Conservation (phyloP, 148 eudicot species). For the Fallopia convolvulus region DNA sequence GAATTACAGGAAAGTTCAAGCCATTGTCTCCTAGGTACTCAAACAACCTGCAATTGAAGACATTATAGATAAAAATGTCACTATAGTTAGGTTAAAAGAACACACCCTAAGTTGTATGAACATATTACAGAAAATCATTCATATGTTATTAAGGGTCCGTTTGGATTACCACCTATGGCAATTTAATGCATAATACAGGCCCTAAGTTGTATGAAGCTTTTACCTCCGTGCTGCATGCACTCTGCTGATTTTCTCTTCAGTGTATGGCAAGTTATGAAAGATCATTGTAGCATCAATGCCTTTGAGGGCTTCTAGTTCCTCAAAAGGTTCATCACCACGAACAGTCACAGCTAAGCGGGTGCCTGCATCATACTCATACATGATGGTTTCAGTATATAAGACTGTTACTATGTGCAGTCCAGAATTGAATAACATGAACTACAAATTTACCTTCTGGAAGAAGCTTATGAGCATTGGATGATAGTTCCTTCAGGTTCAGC, state of each 20-base stretch:
- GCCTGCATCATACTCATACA: constrained; percentile 36
- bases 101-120: not conserved
- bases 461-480: constrained; percentile 80
- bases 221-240: constrained; percentile 94
- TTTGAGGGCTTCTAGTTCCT: constrained; percentile 68
- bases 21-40: constrained; percentile 74
- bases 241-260: constrained; percentile 74
- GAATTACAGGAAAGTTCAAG: constrained; percentile 80
- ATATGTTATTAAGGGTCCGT: not conserved
- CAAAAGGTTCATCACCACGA: constrained; percentile 85
- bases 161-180: not conserved
- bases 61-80: not conserved
- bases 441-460: constrained; percentile 66
- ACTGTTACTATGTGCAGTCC: not conserved
- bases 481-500: constrained; percentile 73
- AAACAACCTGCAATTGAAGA: constrained; percentile 60
- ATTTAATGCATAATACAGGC: too few relatives aligned
- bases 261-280: constrained; percentile 48
- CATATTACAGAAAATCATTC: not conserved
- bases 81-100: too few relatives aligned
- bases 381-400: not conserved
- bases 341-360: constrained; percentile 83
- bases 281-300: constrained; percentile 59
- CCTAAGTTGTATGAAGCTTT: not conserved
- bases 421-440: not conserved